Conservation (phyloP, 208 protist genomes). For the Leishmania martiniquensis region DNA sequence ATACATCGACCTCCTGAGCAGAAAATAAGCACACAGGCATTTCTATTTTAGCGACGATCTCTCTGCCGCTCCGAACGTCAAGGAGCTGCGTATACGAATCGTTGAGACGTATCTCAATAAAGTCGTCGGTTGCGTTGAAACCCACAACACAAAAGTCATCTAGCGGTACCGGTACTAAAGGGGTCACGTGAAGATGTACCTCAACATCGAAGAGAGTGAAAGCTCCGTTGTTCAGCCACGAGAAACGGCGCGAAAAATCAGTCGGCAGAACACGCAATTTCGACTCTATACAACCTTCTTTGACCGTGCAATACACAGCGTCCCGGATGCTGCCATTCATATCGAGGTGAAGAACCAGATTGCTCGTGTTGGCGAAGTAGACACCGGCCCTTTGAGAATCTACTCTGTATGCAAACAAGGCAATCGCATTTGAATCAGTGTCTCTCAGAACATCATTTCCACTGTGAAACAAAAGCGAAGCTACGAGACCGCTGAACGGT, state of each 20-base stretch:
- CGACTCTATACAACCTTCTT: constrained; percentile 9
- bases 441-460: constrained; percentile 16
- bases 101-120: constrained; percentile 18
- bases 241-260: constrained; percentile 29
- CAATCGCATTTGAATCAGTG: constrained; percentile 24
- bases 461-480: constrained; percentile 30
- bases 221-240: constrained; percentile 24
- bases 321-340: constrained; percentile 20
- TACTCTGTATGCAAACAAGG: constrained; percentile 35
- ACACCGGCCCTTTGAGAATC: constrained; percentile 25
- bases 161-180: constrained; percentile 11
- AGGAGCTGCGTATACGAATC: constrained; percentile 24
- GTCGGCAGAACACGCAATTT: constrained; percentile 17
- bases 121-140: constrained; percentile 16
- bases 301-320: constrained; percentile 8
- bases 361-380: constrained; percentile 30
- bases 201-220: constrained; percentile 16
- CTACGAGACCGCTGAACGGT: constrained; percentile 33
- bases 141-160: constrained; percentile 25
- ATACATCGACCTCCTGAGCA: background rate
- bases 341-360: constrained; percentile 25
- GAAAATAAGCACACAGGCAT: constrained; percentile 18
- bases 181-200: constrained; percentile 35
- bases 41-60: constrained; percentile 15
- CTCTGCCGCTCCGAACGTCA: constrained; percentile 15